Conservation (phyloP, 2,329 filamentous ascomycete species). For the Simplicillium aogashimaense region DNA sequence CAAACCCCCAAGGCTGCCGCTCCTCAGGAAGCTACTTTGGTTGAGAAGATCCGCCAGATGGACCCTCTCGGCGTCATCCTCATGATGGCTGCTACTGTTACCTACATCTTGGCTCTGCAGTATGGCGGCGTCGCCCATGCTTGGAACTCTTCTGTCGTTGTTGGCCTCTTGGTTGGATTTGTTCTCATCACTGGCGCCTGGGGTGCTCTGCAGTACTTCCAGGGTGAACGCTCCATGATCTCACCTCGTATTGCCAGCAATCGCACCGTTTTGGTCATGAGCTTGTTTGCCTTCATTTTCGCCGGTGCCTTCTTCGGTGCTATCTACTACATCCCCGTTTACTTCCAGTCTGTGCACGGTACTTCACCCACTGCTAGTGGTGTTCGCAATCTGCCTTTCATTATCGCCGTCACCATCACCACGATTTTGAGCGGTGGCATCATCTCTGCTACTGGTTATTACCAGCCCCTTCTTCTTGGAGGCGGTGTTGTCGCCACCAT, state of each 20-base stretch:
- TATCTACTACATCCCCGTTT: conserved; percentile 30
- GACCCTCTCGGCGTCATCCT: conserved; percentile 29
- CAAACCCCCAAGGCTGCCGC: conserved; percentile 22
- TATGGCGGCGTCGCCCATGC: conserved; percentile 28
- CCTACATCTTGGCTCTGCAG: conserved; percentile 30
- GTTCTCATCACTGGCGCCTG: conserved; percentile 19
- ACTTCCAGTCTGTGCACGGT: conserved; percentile 23
- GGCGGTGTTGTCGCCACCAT: conserved; percentile 32
- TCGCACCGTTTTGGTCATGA: conserved; percentile 20
- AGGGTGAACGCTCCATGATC: conserved; percentile 30
- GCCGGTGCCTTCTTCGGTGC: conserved; percentile 25
- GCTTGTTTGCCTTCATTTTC: conserved; percentile 26
- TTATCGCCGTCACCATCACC: conserved; percentile 30
- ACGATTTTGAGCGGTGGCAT: conserved; percentile 27
- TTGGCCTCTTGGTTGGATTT: conserved; percentile 25
- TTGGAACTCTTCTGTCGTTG: conserved; percentile 24
- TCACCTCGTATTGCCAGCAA: conserved; percentile 21
- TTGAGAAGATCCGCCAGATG: conserved; percentile 31
- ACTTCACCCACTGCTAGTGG: conserved; percentile 23
- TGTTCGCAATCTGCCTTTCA: conserved; percentile 26
- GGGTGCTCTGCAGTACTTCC: conserved; percentile 20
- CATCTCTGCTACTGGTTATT: conserved; percentile 28
- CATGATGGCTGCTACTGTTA: conserved; percentile 27
- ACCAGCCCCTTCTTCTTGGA: conserved; percentile 34
- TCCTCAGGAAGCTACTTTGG: conserved; percentile 18